Base-by-base conservation (phyloP, 495 filamentous ascomycete species). In the Geopyxis carbonaria region DNA sequence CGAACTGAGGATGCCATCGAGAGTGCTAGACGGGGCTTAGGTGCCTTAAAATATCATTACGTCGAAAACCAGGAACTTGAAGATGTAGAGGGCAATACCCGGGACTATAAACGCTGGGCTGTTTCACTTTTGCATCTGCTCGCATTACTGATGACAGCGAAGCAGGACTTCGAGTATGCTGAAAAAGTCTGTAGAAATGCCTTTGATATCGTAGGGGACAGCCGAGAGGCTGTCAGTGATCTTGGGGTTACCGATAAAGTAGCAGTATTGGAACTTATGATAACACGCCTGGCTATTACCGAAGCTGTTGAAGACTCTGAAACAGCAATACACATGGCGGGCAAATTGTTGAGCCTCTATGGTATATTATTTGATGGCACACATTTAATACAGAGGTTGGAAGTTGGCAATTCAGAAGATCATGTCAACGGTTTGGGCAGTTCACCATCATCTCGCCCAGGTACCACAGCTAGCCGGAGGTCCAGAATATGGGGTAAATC, bases 241-340 rank as follows among this genome's bases (percentile, higher is more conserved):
- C 58, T 47, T 2, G 62, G 56, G 36, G 53, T 45, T 30, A 42
- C 38, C 20, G 46, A 58, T 24, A 60, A 65, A 34, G 61, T 57
- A 5, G 38, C 38, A 16, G 27, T 41, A n/a, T 41, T 97, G 16
- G 79, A 94, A 57, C 69, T 93, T 22, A 91, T 87, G 52, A 93
- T 97, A 72, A 93, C 85, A 5, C 83, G 93, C 48, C 65, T 97
- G 43, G 68, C 80, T 3, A 70, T 97, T 25, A 53, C 84, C 8
- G 89, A 95, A 58, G 63, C 85, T 8, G 50, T 79, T 11, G 80
- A 93, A 52, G 85, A 82, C 4, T 70, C 85, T 0, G 74, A 79
- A 43, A 69, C 74, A 38, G 85, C 89, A 8, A 77, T 93, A 23
- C 85, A 89, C 48, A 72, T 74, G 40, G 81, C 76, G 47, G 75